phyloP scores from a whole-genome alignment of 768 basidiomycete genomes.

The Termitomyces sp. region DNA sequence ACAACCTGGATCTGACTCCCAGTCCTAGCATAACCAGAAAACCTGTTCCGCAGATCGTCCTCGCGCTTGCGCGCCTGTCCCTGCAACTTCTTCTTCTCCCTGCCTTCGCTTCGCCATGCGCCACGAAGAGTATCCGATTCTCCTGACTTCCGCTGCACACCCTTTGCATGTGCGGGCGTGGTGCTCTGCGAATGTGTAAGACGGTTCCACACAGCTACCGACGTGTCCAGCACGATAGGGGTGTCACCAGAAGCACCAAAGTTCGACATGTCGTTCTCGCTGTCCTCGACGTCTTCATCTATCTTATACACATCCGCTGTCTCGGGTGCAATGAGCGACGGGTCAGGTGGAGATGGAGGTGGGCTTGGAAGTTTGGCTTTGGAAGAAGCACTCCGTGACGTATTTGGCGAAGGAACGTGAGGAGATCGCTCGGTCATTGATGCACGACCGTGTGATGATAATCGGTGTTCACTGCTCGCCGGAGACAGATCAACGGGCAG shows the following conservation, averaged over 20 bases:
- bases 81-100: neutral
- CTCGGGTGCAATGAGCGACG: neutral
- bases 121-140: neutral
- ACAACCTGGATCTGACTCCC: slow-evolving; percentile 31
- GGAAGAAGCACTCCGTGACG: neutral
- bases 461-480: neutral
- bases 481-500: neutral
- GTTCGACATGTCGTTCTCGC: slow-evolving; percentile 2
- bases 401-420: neutral
- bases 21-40: slow-evolving; percentile 50
- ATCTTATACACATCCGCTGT: neutral
- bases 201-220: slow-evolving; percentile 39
- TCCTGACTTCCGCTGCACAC: neutral
- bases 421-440: neutral
- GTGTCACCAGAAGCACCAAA: neutral
- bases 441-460: neutral
- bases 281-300: neutral
- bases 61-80: neutral
- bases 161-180: neutral
- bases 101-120: neutral
- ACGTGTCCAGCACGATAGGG: slow-evolving; percentile 43
- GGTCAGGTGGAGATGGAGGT: neutral
- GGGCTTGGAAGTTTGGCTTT: neutral
- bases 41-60: slow-evolving; percentile 37
- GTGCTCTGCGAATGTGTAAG: slow-evolving; percentile 1